These are phyloP conservation scores for Oxyria digyna DNA, from an alignment of 148 eudicot genomes.

Conservation along the genomic window DNA sequence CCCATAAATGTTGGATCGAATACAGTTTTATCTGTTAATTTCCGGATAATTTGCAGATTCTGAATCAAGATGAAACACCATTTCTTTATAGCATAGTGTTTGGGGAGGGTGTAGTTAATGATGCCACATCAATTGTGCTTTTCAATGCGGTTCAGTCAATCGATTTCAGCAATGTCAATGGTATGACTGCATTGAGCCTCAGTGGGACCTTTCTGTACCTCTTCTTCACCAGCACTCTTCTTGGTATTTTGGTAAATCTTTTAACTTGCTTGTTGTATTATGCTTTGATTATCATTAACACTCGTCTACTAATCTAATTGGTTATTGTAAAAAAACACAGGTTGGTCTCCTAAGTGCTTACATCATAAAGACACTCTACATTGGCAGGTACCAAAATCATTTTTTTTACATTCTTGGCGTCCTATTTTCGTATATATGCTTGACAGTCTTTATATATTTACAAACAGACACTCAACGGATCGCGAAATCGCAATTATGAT, in stretches of 20 bases:
- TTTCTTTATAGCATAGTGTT: slow-evolving; percentile 76
- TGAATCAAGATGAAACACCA: slow-evolving; percentile 88
- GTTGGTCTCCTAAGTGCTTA: slow-evolving; percentile 53
- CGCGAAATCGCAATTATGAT: slow-evolving; percentile 68
- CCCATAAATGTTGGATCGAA: background rate
- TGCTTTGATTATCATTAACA: background rate
- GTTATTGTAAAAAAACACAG: slow-evolving; percentile 36
- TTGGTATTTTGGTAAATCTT: slow-evolving; percentile 45
- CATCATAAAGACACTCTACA: slow-evolving; percentile 45
- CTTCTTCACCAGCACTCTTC: slow-evolving; percentile 58
- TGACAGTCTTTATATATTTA: background rate
- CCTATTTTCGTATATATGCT: slow-evolving; percentile 14
- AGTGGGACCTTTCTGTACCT: slow-evolving; percentile 63
- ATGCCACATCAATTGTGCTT: slow-evolving; percentile 92
- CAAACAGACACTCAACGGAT: slow-evolving; percentile 52
- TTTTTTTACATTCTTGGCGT: slow-evolving; percentile 19
- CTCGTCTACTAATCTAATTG: no score
- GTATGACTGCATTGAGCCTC: slow-evolving; percentile 46
- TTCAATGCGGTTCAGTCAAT: slow-evolving; percentile 80
- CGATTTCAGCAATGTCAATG: slow-evolving; percentile 42
- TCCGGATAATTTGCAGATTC: slow-evolving; percentile 68
- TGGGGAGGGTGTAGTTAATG: slow-evolving; percentile 93
- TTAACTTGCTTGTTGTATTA: slow-evolving; percentile 1
- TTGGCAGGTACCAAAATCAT: slow-evolving; percentile 30
- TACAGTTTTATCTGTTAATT: background rate